Evolutionary conservation across 495 filamentous ascomycete species (phyloP), one percentile per base, ranked within the genome.

Genomic region (Pyronema domesticum): DNA sequence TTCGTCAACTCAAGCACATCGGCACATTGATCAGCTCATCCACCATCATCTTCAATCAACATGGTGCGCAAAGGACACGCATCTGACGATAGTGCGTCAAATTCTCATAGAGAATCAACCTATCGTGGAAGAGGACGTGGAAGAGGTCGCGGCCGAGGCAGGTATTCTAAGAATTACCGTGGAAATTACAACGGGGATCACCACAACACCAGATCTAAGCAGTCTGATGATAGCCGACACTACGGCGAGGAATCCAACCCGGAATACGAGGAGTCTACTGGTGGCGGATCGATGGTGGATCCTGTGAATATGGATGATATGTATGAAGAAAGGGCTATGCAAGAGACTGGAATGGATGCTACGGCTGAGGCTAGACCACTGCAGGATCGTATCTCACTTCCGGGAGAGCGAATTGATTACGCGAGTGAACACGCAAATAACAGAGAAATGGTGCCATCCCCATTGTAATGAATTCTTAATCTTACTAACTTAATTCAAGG

Each of bases 91-190:
- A 11, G 47, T 50, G 3, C 47, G 4, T 50, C 47, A 34, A 50
- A 40, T 43, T 53, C 50, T 53, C 50, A 19, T 40, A 53, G 50
- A 43, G 50, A 53, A 53, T 43, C 50, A 9, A 40, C 6, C 9
- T 40, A 40, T 53, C 50, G 47, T 13, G 39, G 45, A 23, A 13
- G 45, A 40, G 50, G 50, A 19, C 50, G 50, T 42, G 50, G 50
- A 7, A 10, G 50, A 42, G 50, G 50, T 43, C 50, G 50, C 17
- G 35, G 36, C 9, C 35, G 50, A 33, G 50, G 50, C 13, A 40
- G 50, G 37, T 53, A 53, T 34, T 53, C 50, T n/a, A 53, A 51
- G 30, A 51, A 53, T 18, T 53, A 53, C 50, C 35, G 30, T 34
- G 19, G 50, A 11, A 53, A 40, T 33, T 19, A 53, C 37, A 53